Conservation (phyloP, 2,329 filamentous ascomycete species). For the Botrytis elliptica region DNA sequence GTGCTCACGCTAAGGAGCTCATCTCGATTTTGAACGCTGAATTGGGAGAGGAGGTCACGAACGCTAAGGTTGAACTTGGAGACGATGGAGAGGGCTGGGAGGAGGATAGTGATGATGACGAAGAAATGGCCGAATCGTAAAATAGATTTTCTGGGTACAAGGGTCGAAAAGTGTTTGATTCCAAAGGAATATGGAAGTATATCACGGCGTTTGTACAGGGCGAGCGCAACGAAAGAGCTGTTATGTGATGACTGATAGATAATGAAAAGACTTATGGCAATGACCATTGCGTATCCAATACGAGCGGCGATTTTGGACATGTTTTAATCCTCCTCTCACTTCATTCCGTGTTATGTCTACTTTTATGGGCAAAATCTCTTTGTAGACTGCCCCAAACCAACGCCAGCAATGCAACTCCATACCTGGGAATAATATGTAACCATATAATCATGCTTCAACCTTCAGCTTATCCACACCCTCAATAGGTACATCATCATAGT, state of each 20-base stretch:
- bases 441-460: constrained; percentile 50
- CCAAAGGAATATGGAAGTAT: constrained; percentile 2
- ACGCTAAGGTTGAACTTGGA: constrained; percentile 54
- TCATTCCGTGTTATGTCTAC: neutral
- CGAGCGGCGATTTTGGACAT: neutral
- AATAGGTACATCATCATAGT: constrained; percentile 56
- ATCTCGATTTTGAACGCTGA: constrained; percentile 61
- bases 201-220: constrained; percentile 25
- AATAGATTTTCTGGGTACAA: neutral
- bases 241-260: constrained; percentile 11
- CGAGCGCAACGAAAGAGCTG: neutral
- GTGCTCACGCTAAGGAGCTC: constrained; percentile 72
- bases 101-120: constrained; percentile 49
- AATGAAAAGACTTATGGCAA: constrained; percentile 5
- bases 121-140: constrained; percentile 54
- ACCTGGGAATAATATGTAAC: constrained; percentile 24
- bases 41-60: constrained; percentile 61
- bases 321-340: neutral
- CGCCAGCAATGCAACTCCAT: constrained; percentile 37
- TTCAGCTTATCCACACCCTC: constrained; percentile 70
- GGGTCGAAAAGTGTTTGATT: neutral
- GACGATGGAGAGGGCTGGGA: constrained; percentile 50
- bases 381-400: constrained; percentile 22
- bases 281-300: neutral
- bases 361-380: neutral